Percentiles rank a stretch among this genome's conserved stretches.
Conservation (phyloP, 805 yeast genomes). For the Sugiyamaella lignohabitans region DNA sequence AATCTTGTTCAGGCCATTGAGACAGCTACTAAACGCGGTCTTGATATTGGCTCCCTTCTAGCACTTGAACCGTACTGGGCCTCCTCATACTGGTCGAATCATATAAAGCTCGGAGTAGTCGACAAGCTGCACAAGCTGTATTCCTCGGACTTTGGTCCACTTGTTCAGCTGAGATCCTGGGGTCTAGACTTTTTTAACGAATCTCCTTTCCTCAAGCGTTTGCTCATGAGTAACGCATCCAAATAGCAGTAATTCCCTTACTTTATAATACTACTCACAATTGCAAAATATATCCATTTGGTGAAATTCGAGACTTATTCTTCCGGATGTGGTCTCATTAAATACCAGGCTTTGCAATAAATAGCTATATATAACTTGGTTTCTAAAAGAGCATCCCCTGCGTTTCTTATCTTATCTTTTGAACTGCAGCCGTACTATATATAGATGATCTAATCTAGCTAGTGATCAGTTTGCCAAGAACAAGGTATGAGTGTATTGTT, state of each 20-base stretch:
- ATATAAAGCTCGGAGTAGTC: constrained; percentile 74
- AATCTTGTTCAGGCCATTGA: constrained; percentile 64
- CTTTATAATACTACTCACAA: too few species aligned
- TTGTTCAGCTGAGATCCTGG: constrained; percentile 65
- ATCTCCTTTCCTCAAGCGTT: constrained; percentile 57
- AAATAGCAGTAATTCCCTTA: constrained; percentile 10
- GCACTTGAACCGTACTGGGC: constrained; percentile 84
- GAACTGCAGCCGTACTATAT: too few species aligned
- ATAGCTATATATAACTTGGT: too few species aligned
- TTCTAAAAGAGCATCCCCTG: too few species aligned
- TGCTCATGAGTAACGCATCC: constrained; percentile 55
- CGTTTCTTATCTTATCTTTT: too few species aligned
- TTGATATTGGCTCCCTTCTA: constrained; percentile 77
- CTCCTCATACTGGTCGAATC: constrained; percentile 74
- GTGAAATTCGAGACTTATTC: background rate
- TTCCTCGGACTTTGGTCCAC: constrained; percentile 61
- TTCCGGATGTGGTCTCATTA: too few species aligned
- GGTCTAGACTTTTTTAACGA: constrained; percentile 70
- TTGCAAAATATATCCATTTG: background rate
- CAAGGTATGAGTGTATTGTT: constrained; percentile 37
- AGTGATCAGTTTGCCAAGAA: too few species aligned
- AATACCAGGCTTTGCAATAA: too few species aligned
- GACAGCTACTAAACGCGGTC: constrained; percentile 64
- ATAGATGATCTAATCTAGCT: too few species aligned
- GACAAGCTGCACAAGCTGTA: constrained; percentile 89